phyloP scores from a whole-genome alignment of 106 monocot genomes.

The Posidonia australis region DNA sequence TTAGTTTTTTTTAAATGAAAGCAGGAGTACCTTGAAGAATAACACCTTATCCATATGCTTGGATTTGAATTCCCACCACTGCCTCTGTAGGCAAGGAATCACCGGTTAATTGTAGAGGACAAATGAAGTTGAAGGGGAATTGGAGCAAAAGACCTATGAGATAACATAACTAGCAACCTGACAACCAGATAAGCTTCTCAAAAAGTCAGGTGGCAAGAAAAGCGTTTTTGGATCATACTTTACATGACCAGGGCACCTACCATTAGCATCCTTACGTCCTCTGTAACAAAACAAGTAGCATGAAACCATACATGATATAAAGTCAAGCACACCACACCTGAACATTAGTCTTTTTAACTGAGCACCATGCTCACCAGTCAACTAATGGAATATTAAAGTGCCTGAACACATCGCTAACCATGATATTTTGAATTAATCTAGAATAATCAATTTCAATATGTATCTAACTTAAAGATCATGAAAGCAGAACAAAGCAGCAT shows the following conservation, averaged over 20 bases:
- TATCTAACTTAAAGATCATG: too few species aligned
- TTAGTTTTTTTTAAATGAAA: background rate
- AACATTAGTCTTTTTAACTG: too few species aligned
- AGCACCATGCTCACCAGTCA: too few species aligned
- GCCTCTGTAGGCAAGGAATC: conserved; percentile 43
- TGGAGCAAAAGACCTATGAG: background rate
- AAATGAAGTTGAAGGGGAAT: background rate
- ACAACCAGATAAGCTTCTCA: conserved; percentile 72
- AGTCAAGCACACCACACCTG: too few species aligned
- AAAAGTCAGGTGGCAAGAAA: conserved; percentile 72
- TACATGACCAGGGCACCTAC: conserved; percentile 45
- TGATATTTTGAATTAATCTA: too few species aligned
- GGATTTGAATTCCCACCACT: conserved; percentile 99
- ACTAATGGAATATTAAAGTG: too few species aligned
- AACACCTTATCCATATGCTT: conserved; percentile 96
- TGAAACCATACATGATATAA: background rate
- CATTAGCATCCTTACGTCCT: conserved; percentile 64
- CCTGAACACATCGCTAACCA: too few species aligned
- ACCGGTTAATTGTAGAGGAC: conserved; percentile 6
- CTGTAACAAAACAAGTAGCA: conserved; percentile 20
- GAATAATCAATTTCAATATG: too few species aligned
- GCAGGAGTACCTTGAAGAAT: conserved; percentile 80
- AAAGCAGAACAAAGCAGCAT: too few species aligned
- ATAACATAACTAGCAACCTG: conserved; percentile 37
- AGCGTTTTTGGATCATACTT: conserved; percentile 81